Conservation (phyloP, 1,284 basidiomycete genomes). For the Thelephora terrestris region DNA sequence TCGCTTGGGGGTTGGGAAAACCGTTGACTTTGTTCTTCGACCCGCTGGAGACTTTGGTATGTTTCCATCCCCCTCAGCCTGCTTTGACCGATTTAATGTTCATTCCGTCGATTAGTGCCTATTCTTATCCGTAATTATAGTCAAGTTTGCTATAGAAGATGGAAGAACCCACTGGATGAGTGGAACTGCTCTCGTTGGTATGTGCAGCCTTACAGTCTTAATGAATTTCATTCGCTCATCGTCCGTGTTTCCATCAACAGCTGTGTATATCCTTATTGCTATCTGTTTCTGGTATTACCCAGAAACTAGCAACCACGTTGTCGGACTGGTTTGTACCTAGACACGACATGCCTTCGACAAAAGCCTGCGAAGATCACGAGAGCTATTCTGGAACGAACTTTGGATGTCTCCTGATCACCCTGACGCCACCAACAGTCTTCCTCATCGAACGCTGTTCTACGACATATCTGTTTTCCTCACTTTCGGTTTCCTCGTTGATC, state of each 20-base stretch:
- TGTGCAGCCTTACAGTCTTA: constrained; percentile 12
- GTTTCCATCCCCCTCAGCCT: constrained; percentile 1
- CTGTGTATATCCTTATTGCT: constrained; percentile 11
- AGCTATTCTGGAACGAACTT: too few species aligned
- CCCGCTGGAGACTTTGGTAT: constrained; percentile 26
- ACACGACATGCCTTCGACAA: too few species aligned
- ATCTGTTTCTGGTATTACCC: constrained; percentile 11
- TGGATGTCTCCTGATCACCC: too few species aligned
- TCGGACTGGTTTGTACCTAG: too few species aligned
- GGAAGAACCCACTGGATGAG: constrained; percentile 57
- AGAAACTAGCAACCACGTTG: not conserved
- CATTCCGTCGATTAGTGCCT: constrained; percentile 20
- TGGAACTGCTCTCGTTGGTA: constrained; percentile 41
- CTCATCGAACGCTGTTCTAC: too few species aligned
- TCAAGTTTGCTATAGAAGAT: constrained; percentile 53
- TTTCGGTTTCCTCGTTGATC: too few species aligned
- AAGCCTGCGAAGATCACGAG: too few species aligned
- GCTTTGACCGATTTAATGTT: not conserved
- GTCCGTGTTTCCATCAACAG: not conserved
- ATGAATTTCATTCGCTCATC: not conserved
- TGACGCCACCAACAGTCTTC: too few species aligned
- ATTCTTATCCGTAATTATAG: constrained; percentile 47
- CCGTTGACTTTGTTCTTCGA: constrained; percentile 37
- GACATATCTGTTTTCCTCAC: too few species aligned
- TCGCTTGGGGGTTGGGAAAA: constrained; percentile 39